phyloP scores from a whole-genome alignment of 352 stramenopile genomes.

The Phytophthora uliginosa region DNA sequence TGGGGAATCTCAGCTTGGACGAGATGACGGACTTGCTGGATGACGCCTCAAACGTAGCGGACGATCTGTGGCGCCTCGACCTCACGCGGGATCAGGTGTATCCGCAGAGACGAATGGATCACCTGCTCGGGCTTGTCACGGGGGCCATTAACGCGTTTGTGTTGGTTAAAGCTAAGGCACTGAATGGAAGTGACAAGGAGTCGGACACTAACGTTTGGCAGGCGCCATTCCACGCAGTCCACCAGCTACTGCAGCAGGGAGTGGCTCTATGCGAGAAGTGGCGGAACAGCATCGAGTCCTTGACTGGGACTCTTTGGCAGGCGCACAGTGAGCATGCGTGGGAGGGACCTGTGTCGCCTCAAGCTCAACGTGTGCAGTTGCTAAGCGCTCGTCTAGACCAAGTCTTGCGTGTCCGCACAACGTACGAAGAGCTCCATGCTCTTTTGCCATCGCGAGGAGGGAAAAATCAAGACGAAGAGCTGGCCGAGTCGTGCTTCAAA shows the following conservation, averaged over 20 bases:
- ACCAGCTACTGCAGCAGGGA: constrained; percentile 64
- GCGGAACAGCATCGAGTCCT: constrained; percentile 67
- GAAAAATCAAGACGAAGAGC: constrained; percentile 46
- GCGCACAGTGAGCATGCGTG: constrained; percentile 88
- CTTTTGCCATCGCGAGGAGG: constrained; percentile 55
- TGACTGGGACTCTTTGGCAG: constrained; percentile 86
- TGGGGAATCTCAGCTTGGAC: constrained; percentile 71
- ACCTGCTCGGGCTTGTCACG: constrained; percentile 88
- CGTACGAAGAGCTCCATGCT: constrained; percentile 88
- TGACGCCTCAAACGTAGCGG: constrained; percentile 83
- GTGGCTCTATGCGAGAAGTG: constrained; percentile 90
- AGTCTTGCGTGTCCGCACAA: constrained; percentile 85
- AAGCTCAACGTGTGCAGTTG: constrained; percentile 45
- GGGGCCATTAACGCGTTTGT: constrained; percentile 81
- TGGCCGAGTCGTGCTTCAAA: constrained; percentile 68
- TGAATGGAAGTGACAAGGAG: constrained; percentile 28
- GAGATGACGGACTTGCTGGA: constrained; percentile 92
- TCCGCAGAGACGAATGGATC: constrained; percentile 89
- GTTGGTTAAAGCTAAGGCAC: constrained; percentile 49
- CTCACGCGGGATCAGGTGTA: constrained; percentile 73
- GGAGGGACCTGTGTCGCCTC: constrained; percentile 38
- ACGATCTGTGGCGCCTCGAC: constrained; percentile 92
- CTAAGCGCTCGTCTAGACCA: constrained; percentile 83
- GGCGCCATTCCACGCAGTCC: constrained; percentile 65
- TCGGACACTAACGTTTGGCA: constrained; percentile 79